Evolutionary conservation across 1,284 basidiomycete genomes (phyloP).

Genomic region (Porogramme epimiltina): DNA sequence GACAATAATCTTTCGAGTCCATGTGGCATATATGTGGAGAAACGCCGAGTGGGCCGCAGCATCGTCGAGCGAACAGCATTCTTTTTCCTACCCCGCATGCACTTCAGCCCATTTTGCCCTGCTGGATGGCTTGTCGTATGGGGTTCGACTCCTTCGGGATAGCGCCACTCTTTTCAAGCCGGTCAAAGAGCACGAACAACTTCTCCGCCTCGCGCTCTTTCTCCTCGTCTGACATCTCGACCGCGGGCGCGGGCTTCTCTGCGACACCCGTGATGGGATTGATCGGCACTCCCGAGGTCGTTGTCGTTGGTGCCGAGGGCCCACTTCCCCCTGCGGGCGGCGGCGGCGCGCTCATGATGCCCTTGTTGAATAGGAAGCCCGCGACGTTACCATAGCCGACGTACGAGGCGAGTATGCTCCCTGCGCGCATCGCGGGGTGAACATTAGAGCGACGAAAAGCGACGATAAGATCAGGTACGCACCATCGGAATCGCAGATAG

Average conservation of each 20-base stretch:
- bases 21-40: no score
- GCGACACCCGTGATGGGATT: conserved; percentile 82
- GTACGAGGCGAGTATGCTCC: conserved; percentile 65
- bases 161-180: conserved; percentile 76
- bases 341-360: conserved; percentile 65
- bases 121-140: conserved; percentile 68
- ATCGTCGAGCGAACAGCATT: background rate
- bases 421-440: conserved; percentile 38
- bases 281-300: conserved; percentile 51
- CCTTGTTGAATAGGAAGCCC: conserved; percentile 89
- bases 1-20: conserved; percentile 5
- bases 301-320: conserved; percentile 38
- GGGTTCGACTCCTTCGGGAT: conserved; percentile 69
- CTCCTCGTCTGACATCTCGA: conserved; percentile 88
- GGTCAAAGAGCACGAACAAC: conserved; percentile 86
- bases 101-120: conserved; percentile 43
- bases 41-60: background rate
- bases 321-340: conserved; percentile 28
- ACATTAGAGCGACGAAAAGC: background rate
- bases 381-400: conserved; percentile 94
- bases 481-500: conserved; percentile 82
- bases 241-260: conserved; percentile 37
- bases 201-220: conserved; percentile 90
- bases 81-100: background rate
- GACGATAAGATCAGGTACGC: conserved; percentile 29